Conservation (phyloP, 495 filamentous ascomycete species). For the Neurospora pannonica region DNA sequence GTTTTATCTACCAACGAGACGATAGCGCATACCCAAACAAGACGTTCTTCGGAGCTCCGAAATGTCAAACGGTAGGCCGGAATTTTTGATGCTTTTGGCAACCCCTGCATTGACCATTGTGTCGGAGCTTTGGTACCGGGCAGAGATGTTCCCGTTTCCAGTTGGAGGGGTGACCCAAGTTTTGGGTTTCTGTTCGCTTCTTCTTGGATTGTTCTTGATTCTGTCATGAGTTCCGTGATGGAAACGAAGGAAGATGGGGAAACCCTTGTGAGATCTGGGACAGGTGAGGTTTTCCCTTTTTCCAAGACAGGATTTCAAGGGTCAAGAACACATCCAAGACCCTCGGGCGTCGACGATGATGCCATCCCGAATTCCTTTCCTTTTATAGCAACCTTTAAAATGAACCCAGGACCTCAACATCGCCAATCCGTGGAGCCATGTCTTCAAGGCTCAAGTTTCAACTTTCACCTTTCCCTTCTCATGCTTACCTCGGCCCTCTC, state of each 20-base stretch:
- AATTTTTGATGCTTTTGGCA: not conserved
- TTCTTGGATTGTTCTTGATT: not conserved
- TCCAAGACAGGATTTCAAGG: not conserved
- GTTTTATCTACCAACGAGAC: not conserved
- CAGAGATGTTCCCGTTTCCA: not conserved
- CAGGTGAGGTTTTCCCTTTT: not conserved
- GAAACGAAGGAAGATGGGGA: not conserved
- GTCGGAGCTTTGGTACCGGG: not conserved
- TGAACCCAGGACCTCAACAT: not conserved
- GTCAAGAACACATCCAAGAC: not conserved
- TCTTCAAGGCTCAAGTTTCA: not conserved
- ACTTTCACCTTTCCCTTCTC: not conserved
- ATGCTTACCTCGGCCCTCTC: not conserved
- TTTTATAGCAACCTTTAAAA: not conserved
- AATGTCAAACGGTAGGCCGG: not conserved
- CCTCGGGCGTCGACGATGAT: not conserved
- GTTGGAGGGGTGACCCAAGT: not conserved
- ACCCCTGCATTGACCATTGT: not conserved
- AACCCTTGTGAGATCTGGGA: not conserved
- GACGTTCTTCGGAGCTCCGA: not conserved
- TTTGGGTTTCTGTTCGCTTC: not conserved
- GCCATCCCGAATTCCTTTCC: not conserved
- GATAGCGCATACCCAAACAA: not conserved
- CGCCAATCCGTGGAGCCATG: not conserved
- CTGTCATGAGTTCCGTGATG: not conserved